Base-by-base conservation (phyloP, 345 rosid genomes). In the Excoecaria agallocha region DNA sequence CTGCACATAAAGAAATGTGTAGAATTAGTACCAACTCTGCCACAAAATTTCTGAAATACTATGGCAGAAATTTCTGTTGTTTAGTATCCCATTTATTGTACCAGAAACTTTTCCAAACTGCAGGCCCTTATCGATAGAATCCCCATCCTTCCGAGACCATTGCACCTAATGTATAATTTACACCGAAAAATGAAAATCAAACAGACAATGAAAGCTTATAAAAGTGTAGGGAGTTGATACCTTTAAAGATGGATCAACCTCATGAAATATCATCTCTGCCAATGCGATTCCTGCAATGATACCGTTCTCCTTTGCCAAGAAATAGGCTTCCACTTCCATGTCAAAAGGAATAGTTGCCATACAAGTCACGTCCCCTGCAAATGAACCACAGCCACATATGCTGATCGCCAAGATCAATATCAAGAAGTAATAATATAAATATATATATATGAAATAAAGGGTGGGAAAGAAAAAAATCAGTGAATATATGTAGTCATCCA, bases 281-380 rank as follows among this genome's bases (percentile, higher is more conserved):
- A 93, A 90, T 11, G 92, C 81, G 51, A 87, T 85, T 55, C 98
- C 97, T 51, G 97, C 98, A 69, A 95, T 75, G 71, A 93, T 84
- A 59, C 99, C 99, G 78, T 91, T 92, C 77, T 93, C 99, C 71
- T 95, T 93, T 0, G 94, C 98, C 80, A 95, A 82, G 86, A 95
- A 95, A 85, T 84, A 80, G 77, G 96, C 98, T 86, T 89, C 99
- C 73, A 88, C 98, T 81, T 93, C 93, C 96, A 80, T 82, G 61
- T 90, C 97, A 68, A 75, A 56, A 5, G 96, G 98, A 80, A 93
- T 85, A 37, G 97, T 93, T 68, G 98, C 97, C 92, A 89, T 59
- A 85, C 98, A 91, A 45, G 99, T 91, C 61, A 95, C 97, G 77
- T 95, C 97, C 74, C 98, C 97, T 95, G 85, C 78, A 79, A 64